Evolutionary conservation across 352 stramenopile genomes (phyloP), one percentile per base, ranked within the genome.

Genomic region (Phytopythium vexans): DNA sequence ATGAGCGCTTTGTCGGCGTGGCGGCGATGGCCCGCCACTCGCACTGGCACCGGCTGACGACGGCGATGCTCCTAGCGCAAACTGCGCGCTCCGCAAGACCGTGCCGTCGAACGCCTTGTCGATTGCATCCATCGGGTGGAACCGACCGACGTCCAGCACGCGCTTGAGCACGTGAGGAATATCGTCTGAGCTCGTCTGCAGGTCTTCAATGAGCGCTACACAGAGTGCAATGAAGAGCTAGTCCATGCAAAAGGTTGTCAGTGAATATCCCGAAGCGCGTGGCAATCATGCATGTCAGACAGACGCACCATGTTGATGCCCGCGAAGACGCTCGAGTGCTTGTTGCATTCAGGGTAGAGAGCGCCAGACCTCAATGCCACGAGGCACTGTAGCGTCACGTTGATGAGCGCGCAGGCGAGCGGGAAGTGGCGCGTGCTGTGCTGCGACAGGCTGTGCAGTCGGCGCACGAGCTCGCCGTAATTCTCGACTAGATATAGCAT

Each of bases 401-500:
- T 94, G 54, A 94, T 90, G 35, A 89, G 63, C 14, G 72, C 68
- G 46, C 84, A 94, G 0, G 74, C 75, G 45, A 92, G 70, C 3
- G 84, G 82, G 9, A 91, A 94, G 51, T 94, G 82, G 16, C 80
- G 70, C 15, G 64, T 64, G 3, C 69, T 58, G 49, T 92, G 72
- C 43, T 85, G 66, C 2, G 80, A 84, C 4, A 84, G 55, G 12
- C 49, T 53, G 52, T 79, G 67, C 35, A 86, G 76, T 16, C 69
- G 68, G 21, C 68, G 65, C 9, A 74, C 68, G 4, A 91, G 53
- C 46, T 87, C 75, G 0, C 64, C 49, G 39, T 93, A 66, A 8
- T 59, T 68, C 21, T 95, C 83, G 31, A 94, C 68, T 4, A 96
- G 59, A 46, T 88, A 68, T 6, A 97, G 64, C 48, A 94, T 82